These are phyloP conservation scores for Chlamydomonas incerta DNA, from an alignment of 139 green algal genomes.

Conservation along the genomic window DNA sequence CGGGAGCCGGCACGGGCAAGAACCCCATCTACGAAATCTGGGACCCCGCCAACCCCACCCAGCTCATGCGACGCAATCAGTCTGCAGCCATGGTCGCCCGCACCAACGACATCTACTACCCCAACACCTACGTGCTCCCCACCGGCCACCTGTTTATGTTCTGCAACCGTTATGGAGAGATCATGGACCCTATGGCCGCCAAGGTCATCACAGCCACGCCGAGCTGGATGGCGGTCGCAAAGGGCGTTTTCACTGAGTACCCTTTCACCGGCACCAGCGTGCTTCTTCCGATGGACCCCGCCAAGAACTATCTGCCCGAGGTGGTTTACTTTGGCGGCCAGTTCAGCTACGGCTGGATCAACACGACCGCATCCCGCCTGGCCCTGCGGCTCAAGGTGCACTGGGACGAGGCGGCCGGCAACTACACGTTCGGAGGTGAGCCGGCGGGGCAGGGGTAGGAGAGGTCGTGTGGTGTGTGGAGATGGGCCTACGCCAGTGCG, in stretches of 20 bases:
- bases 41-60: constrained; percentile 25
- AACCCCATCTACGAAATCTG: constrained; percentile 32
- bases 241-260: neutral
- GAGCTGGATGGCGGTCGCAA: neutral
- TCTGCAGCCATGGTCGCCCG: neutral
- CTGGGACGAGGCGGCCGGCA: neutral
- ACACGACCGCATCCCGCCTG: neutral
- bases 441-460: too few relatives aligned
- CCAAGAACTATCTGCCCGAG: neutral
- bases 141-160: constrained; percentile 40
- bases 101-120: constrained; percentile 50
- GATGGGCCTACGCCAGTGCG: too few relatives aligned
- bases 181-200: constrained; percentile 21
- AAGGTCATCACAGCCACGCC: neutral
- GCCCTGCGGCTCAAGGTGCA: neutral
- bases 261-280: neutral
- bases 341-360: neutral
- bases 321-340: constrained; percentile 36
- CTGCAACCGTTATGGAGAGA: constrained; percentile 28
- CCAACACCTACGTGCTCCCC: constrained; percentile 53
- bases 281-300: neutral
- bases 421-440: constrained; percentile 17
- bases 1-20: constrained; percentile 30
- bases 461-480: too few relatives aligned
- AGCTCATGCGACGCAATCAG: neutral